These are phyloP conservation scores for Umbelopsis ramanniana DNA, from an alignment of 192 early-diverging fungal genomes.

Conservation along the genomic window DNA sequence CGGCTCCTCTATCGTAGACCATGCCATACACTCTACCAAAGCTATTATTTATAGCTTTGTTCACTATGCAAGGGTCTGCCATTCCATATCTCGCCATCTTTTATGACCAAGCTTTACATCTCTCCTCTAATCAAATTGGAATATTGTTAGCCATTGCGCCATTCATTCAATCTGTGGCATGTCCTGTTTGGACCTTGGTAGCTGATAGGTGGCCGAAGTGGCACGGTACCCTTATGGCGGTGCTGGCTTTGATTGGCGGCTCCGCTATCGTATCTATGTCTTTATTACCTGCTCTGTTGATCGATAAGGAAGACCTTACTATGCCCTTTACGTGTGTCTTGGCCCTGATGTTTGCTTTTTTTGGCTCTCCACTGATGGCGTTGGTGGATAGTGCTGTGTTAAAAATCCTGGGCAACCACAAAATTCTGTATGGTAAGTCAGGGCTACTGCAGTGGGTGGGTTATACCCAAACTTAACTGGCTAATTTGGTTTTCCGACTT, in stretches of 20 bases:
- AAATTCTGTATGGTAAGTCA: constrained; percentile 39
- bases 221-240: constrained; percentile 31
- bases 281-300: constrained; percentile 10
- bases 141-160: constrained; percentile 40
- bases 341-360: constrained; percentile 36
- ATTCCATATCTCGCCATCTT: constrained; percentile 37
- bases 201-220: constrained; percentile 32
- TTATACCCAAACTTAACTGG: too few species aligned
- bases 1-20: neutral
- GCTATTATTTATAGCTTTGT: constrained; percentile 33
- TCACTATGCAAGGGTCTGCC: constrained; percentile 26
- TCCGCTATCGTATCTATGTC: constrained; percentile 20
- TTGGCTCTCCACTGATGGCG: constrained; percentile 34
- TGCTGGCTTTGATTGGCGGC: constrained; percentile 26
- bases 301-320: neutral
- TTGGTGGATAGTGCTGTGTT: constrained; percentile 42
- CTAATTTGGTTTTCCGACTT: too few species aligned
- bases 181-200: constrained; percentile 40
- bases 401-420: constrained; percentile 38
- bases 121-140: constrained; percentile 35
- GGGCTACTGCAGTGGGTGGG: too few species aligned
- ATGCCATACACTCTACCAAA: constrained; percentile 23
- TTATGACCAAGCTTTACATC: constrained; percentile 27
- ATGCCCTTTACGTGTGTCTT: constrained; percentile 14
- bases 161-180: constrained; percentile 38